phyloP scores from a whole-genome alignment of 108 stramenopile genomes.

The Cyclostephanos invisitatus region DNA sequence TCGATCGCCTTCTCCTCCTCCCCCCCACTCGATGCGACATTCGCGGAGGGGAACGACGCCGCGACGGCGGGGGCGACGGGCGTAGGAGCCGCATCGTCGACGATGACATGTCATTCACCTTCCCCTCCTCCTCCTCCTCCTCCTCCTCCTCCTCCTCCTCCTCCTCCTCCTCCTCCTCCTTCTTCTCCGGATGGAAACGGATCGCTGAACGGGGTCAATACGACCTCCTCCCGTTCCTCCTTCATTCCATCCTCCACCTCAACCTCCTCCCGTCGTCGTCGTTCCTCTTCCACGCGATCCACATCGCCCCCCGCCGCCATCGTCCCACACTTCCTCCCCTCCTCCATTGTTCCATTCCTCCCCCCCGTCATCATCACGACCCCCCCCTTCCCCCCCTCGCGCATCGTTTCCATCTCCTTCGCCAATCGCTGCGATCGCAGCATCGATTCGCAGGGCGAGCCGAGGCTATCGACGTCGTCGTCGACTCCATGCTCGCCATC shows the following conservation, averaged over 20 bases:
- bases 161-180: neutral
- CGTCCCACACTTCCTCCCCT: slow-evolving; percentile 55
- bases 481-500: neutral
- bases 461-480: slow-evolving; percentile 33
- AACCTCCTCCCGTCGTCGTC: neutral
- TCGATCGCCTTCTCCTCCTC: slow-evolving; percentile 27
- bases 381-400: neutral
- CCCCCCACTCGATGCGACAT: too few relatives aligned
- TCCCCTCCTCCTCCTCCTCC: slow-evolving; percentile 11
- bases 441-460: slow-evolving; percentile 26
- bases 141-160: neutral
- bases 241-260: neutral
- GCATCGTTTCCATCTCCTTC: neutral
- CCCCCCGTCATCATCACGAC: neutral
- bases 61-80: neutral
- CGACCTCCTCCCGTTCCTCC: neutral
- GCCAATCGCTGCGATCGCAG: neutral
- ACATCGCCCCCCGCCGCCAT: too few relatives aligned
- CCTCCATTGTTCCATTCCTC: slow-evolving; percentile 56
- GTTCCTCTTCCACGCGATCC: slow-evolving; percentile 59
- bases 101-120: neutral
- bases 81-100: slow-evolving; percentile 2
- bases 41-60: neutral
- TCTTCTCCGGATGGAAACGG: neutral
- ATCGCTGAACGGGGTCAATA: too few relatives aligned